Percentiles rank a stretch among this genome's conserved stretches.
These are phyloP conservation scores for Skeletonema tropicum DNA, from an alignment of 108 stramenopile species.

Conservation along the genomic window DNA sequence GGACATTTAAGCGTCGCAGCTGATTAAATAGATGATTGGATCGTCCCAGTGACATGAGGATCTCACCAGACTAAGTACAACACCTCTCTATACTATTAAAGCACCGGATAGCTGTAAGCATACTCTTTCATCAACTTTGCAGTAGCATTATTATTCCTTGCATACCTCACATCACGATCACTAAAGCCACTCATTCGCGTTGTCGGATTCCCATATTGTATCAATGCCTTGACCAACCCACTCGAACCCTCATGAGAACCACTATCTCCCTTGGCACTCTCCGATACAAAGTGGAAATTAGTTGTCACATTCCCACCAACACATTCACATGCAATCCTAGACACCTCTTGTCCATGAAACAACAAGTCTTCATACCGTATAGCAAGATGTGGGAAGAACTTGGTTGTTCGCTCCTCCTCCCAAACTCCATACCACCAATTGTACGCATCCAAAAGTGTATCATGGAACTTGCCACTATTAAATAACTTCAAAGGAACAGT, in stretches of 20 bases:
- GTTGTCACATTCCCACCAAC: constrained; percentile 63
- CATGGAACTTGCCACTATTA: constrained; percentile 24
- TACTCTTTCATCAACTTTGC: constrained; percentile 64
- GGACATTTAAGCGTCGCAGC: no score
- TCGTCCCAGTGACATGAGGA: no score
- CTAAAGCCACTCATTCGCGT: constrained; percentile 62
- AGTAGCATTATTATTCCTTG: constrained; percentile 47
- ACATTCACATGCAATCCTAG: constrained; percentile 70
- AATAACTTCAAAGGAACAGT: constrained; percentile 27
- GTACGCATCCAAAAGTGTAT: constrained; percentile 72
- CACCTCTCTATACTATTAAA: no score
- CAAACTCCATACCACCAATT: constrained; percentile 76
- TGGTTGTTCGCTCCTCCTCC: constrained; percentile 29
- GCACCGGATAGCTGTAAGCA: constrained; percentile 24
- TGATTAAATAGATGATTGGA: no score
- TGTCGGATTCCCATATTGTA: constrained; percentile 75
- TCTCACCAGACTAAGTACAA: no score
- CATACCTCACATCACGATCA: constrained; percentile 60
- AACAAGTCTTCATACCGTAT: constrained; percentile 89
- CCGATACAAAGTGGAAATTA: constrained; percentile 63
- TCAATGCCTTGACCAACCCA: constrained; percentile 71
- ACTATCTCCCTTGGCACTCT: constrained; percentile 58
- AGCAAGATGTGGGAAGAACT: constrained; percentile 27
- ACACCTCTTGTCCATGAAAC: constrained; percentile 74
- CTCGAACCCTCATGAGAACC: constrained; percentile 58